phyloP scores from a whole-genome alignment of 2,329 filamentous ascomycete species.

The Arthrobotrys sphaeroides region DNA sequence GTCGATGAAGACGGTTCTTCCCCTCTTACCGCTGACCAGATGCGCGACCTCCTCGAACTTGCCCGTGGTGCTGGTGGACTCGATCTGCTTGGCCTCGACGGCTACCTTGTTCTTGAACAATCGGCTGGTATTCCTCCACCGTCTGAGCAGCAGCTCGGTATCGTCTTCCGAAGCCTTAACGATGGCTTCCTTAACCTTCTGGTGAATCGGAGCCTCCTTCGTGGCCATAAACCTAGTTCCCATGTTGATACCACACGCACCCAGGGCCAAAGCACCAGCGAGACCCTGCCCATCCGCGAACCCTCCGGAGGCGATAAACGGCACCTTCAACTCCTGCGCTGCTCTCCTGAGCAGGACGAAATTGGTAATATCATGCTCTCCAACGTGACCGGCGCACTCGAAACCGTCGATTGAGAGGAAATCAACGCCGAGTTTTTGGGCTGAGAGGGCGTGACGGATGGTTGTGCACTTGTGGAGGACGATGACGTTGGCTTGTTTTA shows the following conservation, averaged over 20 bases:
- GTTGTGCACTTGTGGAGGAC: constrained; percentile 98
- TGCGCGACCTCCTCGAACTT: constrained; percentile 90
- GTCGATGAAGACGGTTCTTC: constrained; percentile 88
- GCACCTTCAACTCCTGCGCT: constrained; percentile 81
- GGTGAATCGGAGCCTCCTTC: constrained; percentile 87
- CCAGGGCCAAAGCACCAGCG: constrained; percentile 86
- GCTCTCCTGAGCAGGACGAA: constrained; percentile 87
- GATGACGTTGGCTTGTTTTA: constrained; percentile 78
- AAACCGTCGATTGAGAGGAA: constrained; percentile 98
- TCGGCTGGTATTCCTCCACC: constrained; percentile 92
- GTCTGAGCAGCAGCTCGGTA: constrained; percentile 76
- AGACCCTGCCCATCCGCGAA: constrained; percentile 95
- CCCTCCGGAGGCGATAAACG: constrained; percentile 94
- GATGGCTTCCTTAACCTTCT: constrained; percentile 93
- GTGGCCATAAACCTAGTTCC: constrained; percentile 98
- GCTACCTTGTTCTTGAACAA: constrained; percentile 92
- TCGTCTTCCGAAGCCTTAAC: constrained; percentile 88
- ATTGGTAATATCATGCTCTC: constrained; percentile 87
- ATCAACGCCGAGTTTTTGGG: constrained; percentile 92
- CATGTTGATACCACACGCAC: constrained; percentile 97
- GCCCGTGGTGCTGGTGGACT: constrained; percentile 81
- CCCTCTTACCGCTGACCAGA: constrained; percentile 87
- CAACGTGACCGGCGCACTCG: constrained; percentile 91
- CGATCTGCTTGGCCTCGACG: constrained; percentile 79
- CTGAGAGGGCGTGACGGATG: constrained; percentile 89